A percentile compares a stretch with the other conserved stretches of the same genome.
Conservation (phyloP, 352 stramenopile genomes). For the Elongisporangium senticosum region DNA sequence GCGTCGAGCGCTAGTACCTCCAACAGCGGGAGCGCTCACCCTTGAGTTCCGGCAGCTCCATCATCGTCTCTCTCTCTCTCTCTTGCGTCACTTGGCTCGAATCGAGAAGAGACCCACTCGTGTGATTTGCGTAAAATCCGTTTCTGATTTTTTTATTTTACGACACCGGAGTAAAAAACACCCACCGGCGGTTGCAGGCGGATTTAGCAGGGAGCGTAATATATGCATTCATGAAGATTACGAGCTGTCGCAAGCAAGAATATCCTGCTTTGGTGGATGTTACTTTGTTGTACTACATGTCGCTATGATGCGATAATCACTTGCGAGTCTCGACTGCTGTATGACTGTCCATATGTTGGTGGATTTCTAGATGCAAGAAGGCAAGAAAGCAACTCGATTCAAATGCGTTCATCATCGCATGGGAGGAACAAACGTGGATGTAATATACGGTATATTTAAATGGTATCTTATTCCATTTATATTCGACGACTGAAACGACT, state of each 20-base stretch:
- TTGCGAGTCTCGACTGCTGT: not conserved
- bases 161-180: not conserved
- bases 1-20: too few species aligned
- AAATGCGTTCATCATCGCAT: not conserved
- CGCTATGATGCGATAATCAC: not conserved
- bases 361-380: not conserved
- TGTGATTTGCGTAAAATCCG: not conserved
- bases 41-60: conserved; percentile 82
- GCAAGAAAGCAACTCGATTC: not conserved
- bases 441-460: not conserved
- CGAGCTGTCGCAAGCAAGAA: not conserved
- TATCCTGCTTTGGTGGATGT: not conserved
- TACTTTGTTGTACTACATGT: not conserved
- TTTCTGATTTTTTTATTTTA: not conserved
- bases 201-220: not conserved
- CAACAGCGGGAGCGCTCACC: conserved; percentile 18
- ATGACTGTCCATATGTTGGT: too few species aligned
- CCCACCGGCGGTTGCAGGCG: not conserved
- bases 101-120: not conserved
- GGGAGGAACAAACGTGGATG: too few species aligned
- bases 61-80: conserved; percentile 11
- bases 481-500: not conserved
- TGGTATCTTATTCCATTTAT: too few species aligned
- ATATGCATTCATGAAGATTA: not conserved
- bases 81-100: not conserved